Evolutionary conservation across 495 filamentous ascomycete genomes (phyloP).

Genomic region (Aspergillus cristatus): DNA sequence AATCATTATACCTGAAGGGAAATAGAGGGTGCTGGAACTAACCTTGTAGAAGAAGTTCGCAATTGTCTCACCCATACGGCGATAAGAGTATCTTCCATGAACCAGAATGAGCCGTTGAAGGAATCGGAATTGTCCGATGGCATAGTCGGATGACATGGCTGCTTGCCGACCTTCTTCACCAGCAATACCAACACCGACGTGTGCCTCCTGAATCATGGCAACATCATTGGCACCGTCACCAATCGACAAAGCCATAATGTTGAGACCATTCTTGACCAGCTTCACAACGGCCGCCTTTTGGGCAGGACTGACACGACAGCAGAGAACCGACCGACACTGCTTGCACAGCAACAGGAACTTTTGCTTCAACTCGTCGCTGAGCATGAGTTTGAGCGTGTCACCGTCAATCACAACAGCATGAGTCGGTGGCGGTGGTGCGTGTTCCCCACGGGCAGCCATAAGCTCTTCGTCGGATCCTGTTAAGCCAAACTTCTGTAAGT

Average conservation of each 20-base stretch:
- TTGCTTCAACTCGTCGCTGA: conserved; percentile 72
- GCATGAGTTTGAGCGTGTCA: conserved; percentile 82
- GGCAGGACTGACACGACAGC: conserved; percentile 92
- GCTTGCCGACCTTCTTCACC: conserved; percentile 95
- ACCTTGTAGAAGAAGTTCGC: conserved; percentile 99
- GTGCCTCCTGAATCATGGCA: conserved; percentile 99
- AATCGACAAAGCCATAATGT: conserved; percentile 95
- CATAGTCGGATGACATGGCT: conserved; percentile 98
- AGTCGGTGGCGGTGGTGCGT: conserved; percentile 74
- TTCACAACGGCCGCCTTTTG: conserved; percentile 97
- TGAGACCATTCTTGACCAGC: conserved; percentile 88
- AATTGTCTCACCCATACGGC: conserved; percentile 84
- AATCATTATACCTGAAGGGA: conserved; percentile 7
- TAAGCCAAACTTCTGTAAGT: conserved; percentile 64
- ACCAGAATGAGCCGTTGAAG: conserved; percentile 86
- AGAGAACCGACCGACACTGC: conserved; percentile 93
- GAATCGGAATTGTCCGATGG: conserved; percentile 96
- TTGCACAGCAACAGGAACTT: conserved; percentile 95
- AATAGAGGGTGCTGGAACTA: conserved; percentile 6
- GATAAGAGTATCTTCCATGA: conserved; percentile 94
- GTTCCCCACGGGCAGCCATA: conserved; percentile 64
- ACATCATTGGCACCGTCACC: conserved; percentile 99
- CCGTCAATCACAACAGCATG: conserved; percentile 98
- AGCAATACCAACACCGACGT: conserved; percentile 96
- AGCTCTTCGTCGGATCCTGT: conserved; percentile 86